Percentiles rank a stretch among this genome's conserved stretches.
Conservation (phyloP, 768 basidiomycete species). For the Auricularia sp. region DNA sequence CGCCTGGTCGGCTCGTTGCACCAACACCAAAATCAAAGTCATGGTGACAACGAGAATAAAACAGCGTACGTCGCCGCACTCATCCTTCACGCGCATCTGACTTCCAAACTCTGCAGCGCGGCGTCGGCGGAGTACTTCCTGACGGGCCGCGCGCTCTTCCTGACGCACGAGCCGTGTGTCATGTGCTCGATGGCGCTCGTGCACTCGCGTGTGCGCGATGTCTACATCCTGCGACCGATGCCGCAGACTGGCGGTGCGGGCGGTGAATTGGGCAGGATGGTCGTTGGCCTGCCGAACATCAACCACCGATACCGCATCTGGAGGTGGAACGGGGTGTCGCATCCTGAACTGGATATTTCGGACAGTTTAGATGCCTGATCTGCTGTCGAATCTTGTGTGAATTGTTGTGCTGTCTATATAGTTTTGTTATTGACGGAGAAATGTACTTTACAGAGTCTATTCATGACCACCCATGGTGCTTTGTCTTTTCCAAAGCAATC, state of each 20-base stretch:
- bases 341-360: no score
- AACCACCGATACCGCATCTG: slow-evolving; percentile 82
- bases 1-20: slow-evolving; percentile 39
- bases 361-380: no score
- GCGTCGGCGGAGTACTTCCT: slow-evolving; percentile 64
- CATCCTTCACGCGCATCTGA: background rate
- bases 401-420: no score
- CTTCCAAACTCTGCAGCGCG: background rate
- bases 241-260: slow-evolving; percentile 43
- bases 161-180: slow-evolving; percentile 93
- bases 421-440: no score
- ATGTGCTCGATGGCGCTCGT: slow-evolving; percentile 97
- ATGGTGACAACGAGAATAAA: no score
- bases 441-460: no score
- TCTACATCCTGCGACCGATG: slow-evolving; percentile 34
- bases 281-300: slow-evolving; percentile 25
- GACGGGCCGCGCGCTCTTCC: slow-evolving; percentile 74
- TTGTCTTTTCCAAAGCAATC: no score
- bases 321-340: slow-evolving; percentile 35
- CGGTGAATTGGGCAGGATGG: slow-evolving; percentile 58
- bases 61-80: background rate
- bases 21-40: background rate
- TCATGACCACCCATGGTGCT: no score
- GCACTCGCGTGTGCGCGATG: slow-evolving; percentile 87
- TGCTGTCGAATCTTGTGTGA: no score